Conservation (phyloP, 257 asterid genomes). For the Misopates orontium region DNA sequence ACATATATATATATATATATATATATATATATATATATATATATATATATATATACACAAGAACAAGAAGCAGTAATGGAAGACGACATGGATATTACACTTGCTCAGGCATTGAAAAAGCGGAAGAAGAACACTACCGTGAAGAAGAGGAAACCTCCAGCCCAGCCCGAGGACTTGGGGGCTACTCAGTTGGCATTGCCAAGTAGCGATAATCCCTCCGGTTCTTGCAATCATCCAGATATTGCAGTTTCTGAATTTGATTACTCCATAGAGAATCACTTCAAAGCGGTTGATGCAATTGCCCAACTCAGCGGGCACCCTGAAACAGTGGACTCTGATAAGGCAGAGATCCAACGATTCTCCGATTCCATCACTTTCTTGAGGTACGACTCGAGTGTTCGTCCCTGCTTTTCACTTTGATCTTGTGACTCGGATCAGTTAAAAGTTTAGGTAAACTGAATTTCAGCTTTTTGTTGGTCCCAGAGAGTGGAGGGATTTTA, state of each 20-base stretch:
- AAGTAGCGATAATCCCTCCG: slow-evolving; percentile 14
- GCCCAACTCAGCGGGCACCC: slow-evolving; percentile 52
- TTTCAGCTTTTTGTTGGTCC: slow-evolving; percentile 16
- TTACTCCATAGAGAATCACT: slow-evolving; percentile 76
- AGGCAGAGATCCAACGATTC: slow-evolving; percentile 50
- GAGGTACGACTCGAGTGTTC: slow-evolving; percentile 37
- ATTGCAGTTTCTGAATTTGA: slow-evolving; percentile 56
- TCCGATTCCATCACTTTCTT: slow-evolving; percentile 68
- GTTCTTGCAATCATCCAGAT: slow-evolving; percentile 28
- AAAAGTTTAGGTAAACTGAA: neutral
- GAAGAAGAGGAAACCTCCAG: slow-evolving; percentile 20
- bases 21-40: too few species aligned
- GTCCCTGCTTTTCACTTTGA: neutral
- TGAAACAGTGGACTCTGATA: slow-evolving; percentile 34
- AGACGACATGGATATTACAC: slow-evolving; percentile 32
- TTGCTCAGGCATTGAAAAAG: slow-evolving; percentile 24
- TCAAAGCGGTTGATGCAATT: slow-evolving; percentile 50
- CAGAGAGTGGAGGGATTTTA: slow-evolving; percentile 83
- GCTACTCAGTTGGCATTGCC: slow-evolving; percentile 17
- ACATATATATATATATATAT: too few species aligned
- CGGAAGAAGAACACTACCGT: slow-evolving; percentile 16
- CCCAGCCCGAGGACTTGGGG: slow-evolving; percentile 5
- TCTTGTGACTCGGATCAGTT: slow-evolving; percentile 12
- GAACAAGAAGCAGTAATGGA: slow-evolving; percentile 25
- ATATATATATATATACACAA: neutral